Conservation (phyloP, 1,284 basidiomycete species). For the Cryptococcus depauperatus region DNA sequence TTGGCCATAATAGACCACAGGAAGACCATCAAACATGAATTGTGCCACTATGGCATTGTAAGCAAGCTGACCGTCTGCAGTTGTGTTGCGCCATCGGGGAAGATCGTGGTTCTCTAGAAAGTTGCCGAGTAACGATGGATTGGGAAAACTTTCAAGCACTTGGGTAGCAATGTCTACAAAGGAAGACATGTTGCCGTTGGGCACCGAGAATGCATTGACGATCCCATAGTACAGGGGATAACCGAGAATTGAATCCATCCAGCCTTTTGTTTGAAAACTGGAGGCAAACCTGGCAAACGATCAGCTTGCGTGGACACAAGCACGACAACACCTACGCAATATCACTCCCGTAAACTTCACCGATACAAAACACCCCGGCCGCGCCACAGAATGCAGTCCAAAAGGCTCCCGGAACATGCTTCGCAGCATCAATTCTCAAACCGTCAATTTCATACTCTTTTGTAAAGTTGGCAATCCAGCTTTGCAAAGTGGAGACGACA, state of each 20-base stretch:
- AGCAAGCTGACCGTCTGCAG: constrained; percentile 30
- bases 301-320: not conserved
- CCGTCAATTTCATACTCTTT: constrained; percentile 54
- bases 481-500: constrained; percentile 53
- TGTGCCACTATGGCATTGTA: constrained; percentile 60
- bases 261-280: constrained; percentile 33
- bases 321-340: constrained; percentile 45
- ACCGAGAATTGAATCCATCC: constrained; percentile 43
- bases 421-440: constrained; percentile 71
- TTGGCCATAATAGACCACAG: constrained; percentile 66
- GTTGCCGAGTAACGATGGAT: constrained; percentile 57
- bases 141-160: constrained; percentile 49
- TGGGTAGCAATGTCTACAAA: constrained; percentile 54
- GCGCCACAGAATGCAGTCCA: constrained; percentile 54
- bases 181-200: constrained; percentile 53
- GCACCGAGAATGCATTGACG: constrained; percentile 55
- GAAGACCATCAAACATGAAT: constrained; percentile 62
- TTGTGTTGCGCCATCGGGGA: constrained; percentile 61
- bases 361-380: constrained; percentile 73
- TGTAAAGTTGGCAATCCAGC: constrained; percentile 58
- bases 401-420: constrained; percentile 48
- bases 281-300: constrained; percentile 20
- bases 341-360: constrained; percentile 61
- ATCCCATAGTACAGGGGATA: constrained; percentile 66
- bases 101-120: constrained; percentile 79